Base-by-base conservation (phyloP, 768 basidiomycete species). In the Trametes cubensis region DNA sequence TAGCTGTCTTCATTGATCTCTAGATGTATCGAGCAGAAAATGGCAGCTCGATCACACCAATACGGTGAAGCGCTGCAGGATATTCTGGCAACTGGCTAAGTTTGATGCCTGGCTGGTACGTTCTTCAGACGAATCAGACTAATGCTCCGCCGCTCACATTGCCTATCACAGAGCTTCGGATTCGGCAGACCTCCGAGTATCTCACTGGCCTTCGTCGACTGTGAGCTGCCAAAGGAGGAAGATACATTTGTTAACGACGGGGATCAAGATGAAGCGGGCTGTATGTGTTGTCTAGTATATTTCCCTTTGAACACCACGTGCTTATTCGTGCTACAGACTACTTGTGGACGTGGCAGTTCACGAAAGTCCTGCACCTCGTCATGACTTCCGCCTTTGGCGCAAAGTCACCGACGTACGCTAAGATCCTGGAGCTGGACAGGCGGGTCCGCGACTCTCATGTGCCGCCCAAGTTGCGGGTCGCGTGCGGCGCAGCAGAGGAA, bases 71-170 rank as follows among this genome's bases (percentile, higher is more conserved):
- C 82, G 89, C 20, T 79, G 77, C 54, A 76, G 77, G n/a, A 73
- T 87, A 5, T 90, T 89, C 70, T 92, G 88, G 87, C 83, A 86
- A 44, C 70, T 90, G 20, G 88, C 86, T 66, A 66, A 76, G 20
- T 69, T 82, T 25, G 89, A 90, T 66, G 84, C 85, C 0, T 84
- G 82, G 79, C 73, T 82, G 42, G 89, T 90, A 66, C 34, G 69
- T 55, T 13, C 4, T 44, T 2, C 34, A 21, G 25, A 18, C 30
- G 21, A 34, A 0, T 15, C 10, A n/a, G n/a, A n/a, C 14, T 34
- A 20, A 34, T 10, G 15, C 20, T 23, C 17, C 23, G 40, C 23
- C 53, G 18, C 26, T 11, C 13, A 23, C 18, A 14, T 2, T 20
- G 3, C 17, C 39, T 15, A 28, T 45, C 14, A 38, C 18, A 90